Evolutionary conservation across 2,329 filamentous ascomycete genomes (phyloP), one percentile per base, ranked within the genome.

Genomic region (Epichloe hybrida): DNA sequence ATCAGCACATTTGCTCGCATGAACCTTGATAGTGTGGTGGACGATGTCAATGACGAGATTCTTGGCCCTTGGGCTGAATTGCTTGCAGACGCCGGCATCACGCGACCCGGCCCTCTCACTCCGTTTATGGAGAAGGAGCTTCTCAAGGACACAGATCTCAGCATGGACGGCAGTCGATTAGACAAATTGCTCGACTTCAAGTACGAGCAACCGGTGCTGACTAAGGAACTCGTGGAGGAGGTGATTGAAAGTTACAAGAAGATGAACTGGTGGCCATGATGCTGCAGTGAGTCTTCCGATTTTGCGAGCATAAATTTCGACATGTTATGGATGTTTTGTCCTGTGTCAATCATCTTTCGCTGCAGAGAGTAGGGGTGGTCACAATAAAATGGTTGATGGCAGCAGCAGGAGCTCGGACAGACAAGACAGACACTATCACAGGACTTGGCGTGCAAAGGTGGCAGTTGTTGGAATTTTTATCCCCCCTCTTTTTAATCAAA

Each of bases 71-170:
- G 93, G 93, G 89, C 90, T 2, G 89, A 96, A 50, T 70, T 97
- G 53, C 76, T 96, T 50, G 76, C 80, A 55, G 79, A 85, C 46
- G 88, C 88, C 11, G 82, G 81, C 20, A 94, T 97, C 62, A 84
- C 82, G 52, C 79, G 87, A 51, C 84, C 87, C 0, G 89, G 86
- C 1, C 91, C 91, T 2, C 74, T 98, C 60, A 90, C 83, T 51
- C 93, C 93, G 0, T 98, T 96, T 64, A 86, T 97, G 79, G 93
- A 98, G 70, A 91, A 88, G 72, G 93, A 98, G 67, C 70, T 96
- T 57, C 73, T 97, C 54, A 91, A 91, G 66, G 90, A 97, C 62
- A 86, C 84, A 17, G 90, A 96, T 67, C 74, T 97, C 65, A 93
- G 86, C 66, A 81, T 97, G 74, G 87, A 97, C 58, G 91, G 90